A percentile compares a stretch with the other conserved stretches of the same genome.
Evolutionary conservation across 2,329 filamentous ascomycete genomes (phyloP).

Genomic region (Verticillium longisporum): DNA sequence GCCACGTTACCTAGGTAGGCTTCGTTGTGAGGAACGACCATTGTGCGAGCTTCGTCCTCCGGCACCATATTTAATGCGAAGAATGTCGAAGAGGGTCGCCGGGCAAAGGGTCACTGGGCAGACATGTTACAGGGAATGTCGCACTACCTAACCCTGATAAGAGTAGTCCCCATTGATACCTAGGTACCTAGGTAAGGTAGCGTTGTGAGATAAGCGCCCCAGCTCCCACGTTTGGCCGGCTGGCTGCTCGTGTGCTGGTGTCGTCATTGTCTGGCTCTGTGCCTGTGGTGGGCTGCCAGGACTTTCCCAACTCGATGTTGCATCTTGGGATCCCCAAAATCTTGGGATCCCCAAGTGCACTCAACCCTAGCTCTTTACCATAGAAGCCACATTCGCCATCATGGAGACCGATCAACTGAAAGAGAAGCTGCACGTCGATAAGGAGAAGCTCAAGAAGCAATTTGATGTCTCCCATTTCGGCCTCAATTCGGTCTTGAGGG

Average conservation of each 20-base stretch:
- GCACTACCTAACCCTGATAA: background rate
- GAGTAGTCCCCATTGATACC: background rate
- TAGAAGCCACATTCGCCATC: background rate
- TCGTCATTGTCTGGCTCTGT: too few relatives aligned
- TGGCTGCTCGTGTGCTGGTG: background rate
- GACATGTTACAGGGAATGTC: background rate
- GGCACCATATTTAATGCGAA: too few relatives aligned
- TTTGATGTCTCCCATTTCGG: conserved; percentile 69
- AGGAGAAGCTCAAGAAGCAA: conserved; percentile 41
- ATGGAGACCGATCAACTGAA: conserved; percentile 4
- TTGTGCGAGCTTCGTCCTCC: too few relatives aligned
- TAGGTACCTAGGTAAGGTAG: too few relatives aligned
- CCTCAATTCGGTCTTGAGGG: conserved; percentile 78
- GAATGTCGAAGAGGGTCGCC: background rate
- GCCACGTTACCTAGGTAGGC: too few relatives aligned
- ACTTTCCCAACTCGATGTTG: background rate
- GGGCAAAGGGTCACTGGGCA: background rate
- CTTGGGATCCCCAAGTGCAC: too few relatives aligned
- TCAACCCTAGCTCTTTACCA: background rate
- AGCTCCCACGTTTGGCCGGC: background rate
- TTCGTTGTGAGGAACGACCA: too few relatives aligned
- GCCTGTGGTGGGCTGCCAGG: background rate
- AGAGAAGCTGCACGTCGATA: conserved; percentile 28
- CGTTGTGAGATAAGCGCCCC: background rate
- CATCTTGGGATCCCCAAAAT: conserved; percentile 1